Conservation (phyloP, 192 early-diverging fungal species). For the Backusella tuberculispora region DNA sequence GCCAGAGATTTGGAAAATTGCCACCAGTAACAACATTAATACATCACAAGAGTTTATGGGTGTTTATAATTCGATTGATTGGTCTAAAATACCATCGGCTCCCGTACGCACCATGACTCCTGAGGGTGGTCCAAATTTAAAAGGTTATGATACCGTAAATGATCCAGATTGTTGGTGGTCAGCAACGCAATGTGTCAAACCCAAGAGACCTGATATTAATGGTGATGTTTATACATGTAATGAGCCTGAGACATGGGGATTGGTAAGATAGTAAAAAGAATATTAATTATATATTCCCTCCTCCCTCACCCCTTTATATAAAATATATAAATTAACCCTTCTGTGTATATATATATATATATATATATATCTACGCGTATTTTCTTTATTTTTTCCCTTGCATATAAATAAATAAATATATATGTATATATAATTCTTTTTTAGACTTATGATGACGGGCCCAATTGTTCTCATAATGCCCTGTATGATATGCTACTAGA, state of each 20-base stretch:
- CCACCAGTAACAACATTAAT: constrained; percentile 39
- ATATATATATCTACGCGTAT: neutral
- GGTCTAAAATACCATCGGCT: constrained; percentile 43
- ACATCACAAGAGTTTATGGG: constrained; percentile 44
- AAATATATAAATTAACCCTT: constrained; percentile 7
- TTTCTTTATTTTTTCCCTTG: neutral
- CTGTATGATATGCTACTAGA: constrained; percentile 49
- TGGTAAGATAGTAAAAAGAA: constrained; percentile 11
- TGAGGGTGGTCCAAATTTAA: constrained; percentile 36
- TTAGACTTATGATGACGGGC: constrained; percentile 68
- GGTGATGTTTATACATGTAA: constrained; percentile 45
- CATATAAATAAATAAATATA: neutral
- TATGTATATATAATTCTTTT: neutral
- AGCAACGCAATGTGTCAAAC: constrained; percentile 43
- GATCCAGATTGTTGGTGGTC: constrained; percentile 53
- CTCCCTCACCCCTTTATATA: neutral
- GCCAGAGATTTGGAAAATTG: constrained; percentile 40
- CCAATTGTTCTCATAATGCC: constrained; percentile 46
- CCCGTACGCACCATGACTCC: constrained; percentile 29
- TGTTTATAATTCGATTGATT: constrained; percentile 51
- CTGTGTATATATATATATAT: neutral
- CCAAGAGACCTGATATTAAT: constrained; percentile 31
- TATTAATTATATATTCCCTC: neutral
- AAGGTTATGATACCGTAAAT: constrained; percentile 18
- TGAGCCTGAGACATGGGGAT: constrained; percentile 50